Evolutionary conservation across 108 stramenopile genomes (phyloP).

Genomic region (Cylindrotheca closterium): DNA sequence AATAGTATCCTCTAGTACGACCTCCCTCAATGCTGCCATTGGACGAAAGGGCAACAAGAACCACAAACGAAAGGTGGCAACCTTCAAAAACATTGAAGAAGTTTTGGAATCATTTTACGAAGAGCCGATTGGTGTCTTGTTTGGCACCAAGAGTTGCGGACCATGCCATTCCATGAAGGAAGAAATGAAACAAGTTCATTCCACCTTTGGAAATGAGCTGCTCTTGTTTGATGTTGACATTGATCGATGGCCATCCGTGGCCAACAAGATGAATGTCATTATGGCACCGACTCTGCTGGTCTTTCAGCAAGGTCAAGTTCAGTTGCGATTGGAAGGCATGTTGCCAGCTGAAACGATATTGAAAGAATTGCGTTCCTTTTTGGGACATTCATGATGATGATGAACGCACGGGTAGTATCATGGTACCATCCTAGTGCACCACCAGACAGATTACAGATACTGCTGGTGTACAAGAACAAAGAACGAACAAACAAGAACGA

Average conservation of each 20-base stretch:
- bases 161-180: conserved; percentile 70
- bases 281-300: conserved; percentile 63
- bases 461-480: no score
- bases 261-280: conserved; percentile 49
- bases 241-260: conserved; percentile 66
- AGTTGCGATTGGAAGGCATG: conserved; percentile 61
- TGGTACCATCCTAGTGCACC: no score
- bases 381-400: no score
- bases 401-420: no score
- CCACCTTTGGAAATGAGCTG: conserved; percentile 31
- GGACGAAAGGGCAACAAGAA: no score
- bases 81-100: conserved; percentile 78
- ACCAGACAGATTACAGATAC: background rate
- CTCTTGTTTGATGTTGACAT: conserved; percentile 59
- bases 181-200: conserved; percentile 24
- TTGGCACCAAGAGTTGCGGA: conserved; percentile 58
- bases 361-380: conserved; percentile 4
- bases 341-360: conserved; percentile 40
- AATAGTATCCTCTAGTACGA: no score
- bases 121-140: conserved; percentile 48
- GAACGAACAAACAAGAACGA: no score
- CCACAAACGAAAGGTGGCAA: no score
- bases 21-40: no score
- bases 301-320: conserved; percentile 45
- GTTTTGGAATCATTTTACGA: conserved; percentile 49